Percentiles rank a stretch among this genome's conserved stretches.
phyloP scores from a whole-genome alignment of 2,329 filamentous ascomycete species.

The Paecilomyces niveus region DNA sequence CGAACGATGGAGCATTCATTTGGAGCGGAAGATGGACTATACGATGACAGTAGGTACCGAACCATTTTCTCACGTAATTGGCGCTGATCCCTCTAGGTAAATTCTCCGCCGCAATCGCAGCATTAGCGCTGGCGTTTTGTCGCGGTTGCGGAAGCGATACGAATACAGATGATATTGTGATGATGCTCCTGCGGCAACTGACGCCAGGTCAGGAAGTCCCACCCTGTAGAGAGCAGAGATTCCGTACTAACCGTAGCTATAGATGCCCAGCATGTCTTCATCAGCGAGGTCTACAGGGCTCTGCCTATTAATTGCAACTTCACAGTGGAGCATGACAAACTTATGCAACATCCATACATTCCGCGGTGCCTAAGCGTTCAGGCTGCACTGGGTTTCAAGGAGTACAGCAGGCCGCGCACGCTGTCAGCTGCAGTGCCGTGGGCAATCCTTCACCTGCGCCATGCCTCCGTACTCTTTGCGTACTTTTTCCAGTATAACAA shows the following conservation, averaged over 20 bases:
- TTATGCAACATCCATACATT: slow-evolving; percentile 66
- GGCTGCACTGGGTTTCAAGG: slow-evolving; percentile 67
- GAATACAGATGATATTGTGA: slow-evolving; percentile 65
- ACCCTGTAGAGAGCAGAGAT: slow-evolving; percentile 26
- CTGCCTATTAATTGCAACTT: slow-evolving; percentile 74
- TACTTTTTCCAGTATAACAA: slow-evolving; percentile 60
- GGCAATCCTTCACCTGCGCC: slow-evolving; percentile 66
- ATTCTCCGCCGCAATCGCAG: slow-evolving; percentile 51
- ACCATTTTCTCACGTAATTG: not conserved
- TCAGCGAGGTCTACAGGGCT: slow-evolving; percentile 61
- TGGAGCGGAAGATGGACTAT: slow-evolving; percentile 26
- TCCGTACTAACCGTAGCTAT: slow-evolving; percentile 11
- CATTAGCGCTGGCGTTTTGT: slow-evolving; percentile 49
- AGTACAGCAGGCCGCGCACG: slow-evolving; percentile 53
- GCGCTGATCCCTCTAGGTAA: slow-evolving; percentile 19
- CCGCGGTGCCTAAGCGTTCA: slow-evolving; percentile 73
- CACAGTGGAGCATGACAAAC: slow-evolving; percentile 66
- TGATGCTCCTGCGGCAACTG: slow-evolving; percentile 51
- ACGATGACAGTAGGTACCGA: slow-evolving; percentile 29
- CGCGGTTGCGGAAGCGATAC: slow-evolving; percentile 41
- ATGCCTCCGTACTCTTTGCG: slow-evolving; percentile 56
- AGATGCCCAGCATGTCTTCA: slow-evolving; percentile 57
- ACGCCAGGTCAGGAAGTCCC: slow-evolving; percentile 27
- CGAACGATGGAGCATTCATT: slow-evolving; percentile 34
- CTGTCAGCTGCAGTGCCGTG: slow-evolving; percentile 69